A percentile compares a stretch with the other conserved stretches of the same genome.
Evolutionary conservation across 352 stramenopile species (phyloP).

Genomic region (Plasmopara viticola): DNA sequence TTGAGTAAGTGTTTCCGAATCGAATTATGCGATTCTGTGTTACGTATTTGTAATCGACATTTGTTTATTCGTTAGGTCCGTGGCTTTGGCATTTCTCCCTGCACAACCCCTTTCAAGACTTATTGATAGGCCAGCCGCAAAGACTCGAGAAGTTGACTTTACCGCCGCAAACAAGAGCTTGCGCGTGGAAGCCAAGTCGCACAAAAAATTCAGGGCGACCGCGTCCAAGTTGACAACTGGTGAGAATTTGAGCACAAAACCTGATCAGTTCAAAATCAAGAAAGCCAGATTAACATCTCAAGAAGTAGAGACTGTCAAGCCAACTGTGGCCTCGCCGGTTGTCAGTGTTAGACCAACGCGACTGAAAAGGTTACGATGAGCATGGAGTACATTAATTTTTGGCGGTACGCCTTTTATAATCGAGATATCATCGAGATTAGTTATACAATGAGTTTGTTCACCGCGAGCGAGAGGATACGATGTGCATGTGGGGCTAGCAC

Average conservation of each 20-base stretch:
- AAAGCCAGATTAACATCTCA: background rate
- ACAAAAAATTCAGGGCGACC: slow-evolving; percentile 4
- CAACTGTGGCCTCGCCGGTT: slow-evolving; percentile 13
- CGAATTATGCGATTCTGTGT: background rate
- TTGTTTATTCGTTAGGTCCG: slow-evolving; percentile 17
- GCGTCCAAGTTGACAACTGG: slow-evolving; percentile 1
- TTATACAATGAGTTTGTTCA: background rate
- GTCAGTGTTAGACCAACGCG: slow-evolving; percentile 21
- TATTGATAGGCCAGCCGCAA: slow-evolving; percentile 26
- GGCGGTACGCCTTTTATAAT: background rate
- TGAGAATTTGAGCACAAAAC: slow-evolving; percentile 2
- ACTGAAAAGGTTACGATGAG: slow-evolving; percentile 31
- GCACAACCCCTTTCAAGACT: slow-evolving; percentile 23
- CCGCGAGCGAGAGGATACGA: too few relatives aligned
- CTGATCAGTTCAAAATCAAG: background rate
- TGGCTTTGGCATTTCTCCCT: slow-evolving; percentile 25
- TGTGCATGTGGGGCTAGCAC: too few relatives aligned
- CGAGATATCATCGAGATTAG: background rate
- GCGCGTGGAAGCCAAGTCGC: slow-evolving; percentile 5
- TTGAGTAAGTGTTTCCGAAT: slow-evolving; percentile 36
- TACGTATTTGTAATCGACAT: background rate
- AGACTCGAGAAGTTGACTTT: slow-evolving; percentile 24
- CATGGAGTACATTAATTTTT: background rate
- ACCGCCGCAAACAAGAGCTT: slow-evolving; percentile 16
- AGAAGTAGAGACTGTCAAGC: slow-evolving; percentile 3